Percentiles rank a stretch among this genome's conserved stretches.
Conservation (phyloP, 192 early-diverging fungal genomes). For the Backusella morwellensis region DNA sequence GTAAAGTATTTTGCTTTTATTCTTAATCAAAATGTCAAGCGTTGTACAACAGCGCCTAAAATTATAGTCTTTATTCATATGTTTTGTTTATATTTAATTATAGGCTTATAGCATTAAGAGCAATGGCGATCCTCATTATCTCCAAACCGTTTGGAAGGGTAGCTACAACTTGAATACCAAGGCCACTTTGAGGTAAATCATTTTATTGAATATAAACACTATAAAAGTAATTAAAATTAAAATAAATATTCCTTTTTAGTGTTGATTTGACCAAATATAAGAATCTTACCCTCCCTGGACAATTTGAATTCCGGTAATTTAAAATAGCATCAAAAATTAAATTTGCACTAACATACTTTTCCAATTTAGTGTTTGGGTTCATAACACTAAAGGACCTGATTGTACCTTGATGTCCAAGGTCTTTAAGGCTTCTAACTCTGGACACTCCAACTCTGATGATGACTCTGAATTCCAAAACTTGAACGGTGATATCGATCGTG, state of each 20-base stretch:
- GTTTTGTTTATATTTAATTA: background rate
- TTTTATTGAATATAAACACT: background rate
- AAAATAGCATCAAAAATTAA: background rate
- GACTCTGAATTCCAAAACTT: constrained; percentile 8
- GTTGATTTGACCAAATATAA: constrained; percentile 32
- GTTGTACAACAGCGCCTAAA: background rate
- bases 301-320: constrained; percentile 37
- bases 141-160: constrained; percentile 32
- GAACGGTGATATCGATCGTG: constrained; percentile 29
- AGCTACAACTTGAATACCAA: constrained; percentile 27
- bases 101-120: constrained; percentile 28
- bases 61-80: background rate
- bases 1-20: constrained; percentile 12
- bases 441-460: constrained; percentile 28
- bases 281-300: constrained; percentile 30
- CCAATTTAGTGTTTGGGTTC: constrained; percentile 26
- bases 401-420: constrained; percentile 39
- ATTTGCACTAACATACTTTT: background rate
- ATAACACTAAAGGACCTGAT: constrained; percentile 29
- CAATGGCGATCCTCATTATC: constrained; percentile 24
- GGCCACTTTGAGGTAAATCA: constrained; percentile 30
- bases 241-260: constrained; percentile 10
- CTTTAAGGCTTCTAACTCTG: constrained; percentile 19
- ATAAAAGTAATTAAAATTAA: background rate
- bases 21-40: background rate